phyloP scores from a whole-genome alignment of 805 yeast genomes.

The Lipomyces anomalus region DNA sequence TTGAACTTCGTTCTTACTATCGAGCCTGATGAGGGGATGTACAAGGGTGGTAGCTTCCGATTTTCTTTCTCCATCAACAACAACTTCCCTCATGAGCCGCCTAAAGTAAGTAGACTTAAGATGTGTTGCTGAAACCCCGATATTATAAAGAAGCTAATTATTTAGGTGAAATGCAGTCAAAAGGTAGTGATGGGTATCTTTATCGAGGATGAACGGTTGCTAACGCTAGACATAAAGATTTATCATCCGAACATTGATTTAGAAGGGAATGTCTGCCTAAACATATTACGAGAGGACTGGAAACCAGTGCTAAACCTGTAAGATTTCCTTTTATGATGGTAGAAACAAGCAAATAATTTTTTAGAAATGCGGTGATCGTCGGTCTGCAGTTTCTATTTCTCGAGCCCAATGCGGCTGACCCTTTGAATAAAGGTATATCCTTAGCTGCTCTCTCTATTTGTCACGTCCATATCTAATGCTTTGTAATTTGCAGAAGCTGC shows the following conservation, averaged over 20 bases:
- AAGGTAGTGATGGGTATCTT: no score
- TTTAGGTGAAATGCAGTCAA: conserved; percentile 29
- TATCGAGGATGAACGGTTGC: background rate
- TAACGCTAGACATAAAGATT: conserved; percentile 44
- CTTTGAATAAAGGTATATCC: conserved; percentile 61
- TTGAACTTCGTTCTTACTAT: conserved; percentile 57
- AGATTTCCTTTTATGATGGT: conserved; percentile 3
- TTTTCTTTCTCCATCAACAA: conserved; percentile 63
- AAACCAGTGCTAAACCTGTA: conserved; percentile 75
- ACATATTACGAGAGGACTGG: conserved; percentile 93
- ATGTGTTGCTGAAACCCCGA: background rate
- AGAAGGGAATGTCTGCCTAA: conserved; percentile 86
- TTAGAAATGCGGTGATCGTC: conserved; percentile 61
- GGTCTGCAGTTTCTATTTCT: conserved; percentile 80
- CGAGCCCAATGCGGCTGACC: conserved; percentile 90
- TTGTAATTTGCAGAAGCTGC: conserved; percentile 24
- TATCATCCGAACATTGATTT: conserved; percentile 92
- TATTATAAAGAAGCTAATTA: background rate
- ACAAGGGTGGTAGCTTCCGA: conserved; percentile 59
- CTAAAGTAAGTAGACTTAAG: conserved; percentile 49
- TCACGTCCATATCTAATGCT: background rate
- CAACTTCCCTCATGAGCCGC: conserved; percentile 88
- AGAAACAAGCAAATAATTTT: no score
- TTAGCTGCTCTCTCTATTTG: background rate
- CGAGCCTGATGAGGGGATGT: conserved; percentile 67